Evolutionary conservation across 2,329 filamentous ascomycete genomes (phyloP), one percentile per base, ranked within the genome.

Genomic region (Hirsutella rhossiliensis): DNA sequence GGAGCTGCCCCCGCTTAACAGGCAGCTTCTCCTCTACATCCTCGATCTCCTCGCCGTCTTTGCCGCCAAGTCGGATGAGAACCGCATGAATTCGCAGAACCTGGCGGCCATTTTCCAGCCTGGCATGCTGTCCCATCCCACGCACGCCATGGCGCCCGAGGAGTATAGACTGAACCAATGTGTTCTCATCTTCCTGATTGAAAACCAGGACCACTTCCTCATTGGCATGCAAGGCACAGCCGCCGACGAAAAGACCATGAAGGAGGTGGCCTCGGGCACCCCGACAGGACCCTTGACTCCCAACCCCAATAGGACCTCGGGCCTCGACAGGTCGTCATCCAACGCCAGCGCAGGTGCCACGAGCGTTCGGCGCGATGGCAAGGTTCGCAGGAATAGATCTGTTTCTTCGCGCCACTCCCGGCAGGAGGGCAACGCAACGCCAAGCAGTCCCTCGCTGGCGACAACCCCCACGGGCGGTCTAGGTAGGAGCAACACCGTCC

Each of bases 141-240:
- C 78, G 47, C 92, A 98, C 61, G 89, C 94, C 57, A 97, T 98
- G 90, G 82, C 87, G 1, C 92, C 92, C 0, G 78, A 85, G 45
- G 90, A 97, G 58, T 98, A 98, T 61, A 82, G 87, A 29, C 71
- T 98, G 6, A 97, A 94, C 59, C 92, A 98, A 71, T 90, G 92
- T 56, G 90, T 98, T 18, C 75, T 98, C 50, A 95, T 98, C 42
- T 98, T 98, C 63, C 68, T 98, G 53, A 98, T 98, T 52, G 89
- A 97, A 59, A 95, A 98, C 56, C 92, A 98, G 62, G 92, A 98
- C 57, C 87, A 95, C 63, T 98, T 98, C 71, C 70, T 98, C 51
- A 94, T 98, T 51, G 92, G 92, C 44, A 98, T 98, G 92, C 87
- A 88, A 59, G 92, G 92, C 38, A 96, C 89, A n/a, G 89, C 80